Conservation (phyloP, 768 basidiomycete genomes). For the Cyathus striatus region DNA sequence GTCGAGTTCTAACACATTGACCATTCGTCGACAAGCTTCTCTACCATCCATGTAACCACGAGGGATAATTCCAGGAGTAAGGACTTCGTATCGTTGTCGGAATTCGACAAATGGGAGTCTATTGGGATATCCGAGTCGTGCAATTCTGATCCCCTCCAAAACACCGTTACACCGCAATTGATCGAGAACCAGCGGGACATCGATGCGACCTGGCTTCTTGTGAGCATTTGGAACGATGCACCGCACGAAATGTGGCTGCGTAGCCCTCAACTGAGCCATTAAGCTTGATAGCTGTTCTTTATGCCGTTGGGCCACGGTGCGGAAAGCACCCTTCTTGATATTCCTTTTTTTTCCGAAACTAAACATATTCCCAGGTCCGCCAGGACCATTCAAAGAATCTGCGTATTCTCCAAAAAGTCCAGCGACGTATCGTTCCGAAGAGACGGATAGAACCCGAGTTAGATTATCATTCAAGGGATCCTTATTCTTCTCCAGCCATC, state of each 20-base stretch:
- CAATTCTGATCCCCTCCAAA: constrained; percentile 96
- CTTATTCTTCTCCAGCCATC: constrained; percentile 99
- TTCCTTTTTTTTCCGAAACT: constrained; percentile 62
- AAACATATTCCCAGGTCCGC: constrained; percentile 31
- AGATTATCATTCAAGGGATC: constrained; percentile 97
- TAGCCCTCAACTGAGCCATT: constrained; percentile 87
- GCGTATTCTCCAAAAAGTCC: constrained; percentile 79
- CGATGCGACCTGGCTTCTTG: constrained; percentile 89
- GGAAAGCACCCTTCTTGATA: constrained; percentile 93
- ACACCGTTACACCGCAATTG: constrained; percentile 99
- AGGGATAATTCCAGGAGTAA: constrained; percentile 91
- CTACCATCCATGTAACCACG: constrained; percentile 97
- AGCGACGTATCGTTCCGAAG: constrained; percentile 78
- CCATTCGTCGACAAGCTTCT: constrained; percentile 89
- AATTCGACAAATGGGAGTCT: constrained; percentile 96
- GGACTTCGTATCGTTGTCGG: constrained; percentile 92
- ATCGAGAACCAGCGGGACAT: constrained; percentile 92
- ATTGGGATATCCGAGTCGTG: constrained; percentile 95
- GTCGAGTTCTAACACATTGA: constrained; percentile 84
- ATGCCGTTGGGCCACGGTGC: constrained; percentile 93
- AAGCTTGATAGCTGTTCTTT: constrained; percentile 91
- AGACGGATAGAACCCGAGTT: constrained; percentile 79
- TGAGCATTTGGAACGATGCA: constrained; percentile 94
- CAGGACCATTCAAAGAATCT: constrained; percentile 34
- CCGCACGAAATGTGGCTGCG: constrained; percentile 96